A percentile compares a stretch with the other conserved stretches of the same genome.
These are phyloP conservation scores for Spinacia oleracea DNA, from an alignment of 179 eudicot species.

Conservation along the genomic window DNA sequence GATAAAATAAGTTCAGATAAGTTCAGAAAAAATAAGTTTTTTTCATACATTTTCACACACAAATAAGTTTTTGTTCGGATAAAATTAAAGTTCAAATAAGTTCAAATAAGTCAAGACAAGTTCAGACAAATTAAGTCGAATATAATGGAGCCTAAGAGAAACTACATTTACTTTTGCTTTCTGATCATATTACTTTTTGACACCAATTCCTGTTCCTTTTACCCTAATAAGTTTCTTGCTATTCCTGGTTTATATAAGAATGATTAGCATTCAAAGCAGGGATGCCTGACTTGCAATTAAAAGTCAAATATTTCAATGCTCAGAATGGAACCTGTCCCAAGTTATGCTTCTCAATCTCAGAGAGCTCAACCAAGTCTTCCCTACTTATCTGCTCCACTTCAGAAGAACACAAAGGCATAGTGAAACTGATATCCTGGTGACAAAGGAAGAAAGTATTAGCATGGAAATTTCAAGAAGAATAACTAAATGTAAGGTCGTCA, in stretches of 20 bases:
- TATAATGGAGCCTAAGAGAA: no score
- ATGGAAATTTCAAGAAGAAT: neutral
- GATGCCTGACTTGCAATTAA: neutral
- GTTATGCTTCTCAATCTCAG: conserved; percentile 86
- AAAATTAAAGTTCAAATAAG: no score
- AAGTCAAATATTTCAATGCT: conserved; percentile 10
- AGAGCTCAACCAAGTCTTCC: conserved; percentile 91
- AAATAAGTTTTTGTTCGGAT: no score
- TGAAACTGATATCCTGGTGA: conserved; percentile 65
- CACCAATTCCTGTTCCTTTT: neutral
- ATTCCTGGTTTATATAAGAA: neutral
- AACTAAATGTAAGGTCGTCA: neutral
- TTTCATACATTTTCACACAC: no score
- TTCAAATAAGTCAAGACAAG: no score
- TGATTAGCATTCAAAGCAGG: neutral
- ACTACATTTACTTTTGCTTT: neutral
- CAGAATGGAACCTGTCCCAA: conserved; percentile 65
- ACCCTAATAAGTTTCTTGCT: conserved; percentile 3
- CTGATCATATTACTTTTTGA: neutral
- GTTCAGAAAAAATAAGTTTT: no score
- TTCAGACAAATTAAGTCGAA: no score
- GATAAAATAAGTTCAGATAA: no score
- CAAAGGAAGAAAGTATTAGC: conserved; percentile 15
- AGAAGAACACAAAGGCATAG: conserved; percentile 81
- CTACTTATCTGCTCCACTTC: conserved; percentile 70